Percentiles rank a stretch among this genome's conserved stretches.
Conservation (phyloP, 441 rosid species). For the Dalechampia spathulata region DNA sequence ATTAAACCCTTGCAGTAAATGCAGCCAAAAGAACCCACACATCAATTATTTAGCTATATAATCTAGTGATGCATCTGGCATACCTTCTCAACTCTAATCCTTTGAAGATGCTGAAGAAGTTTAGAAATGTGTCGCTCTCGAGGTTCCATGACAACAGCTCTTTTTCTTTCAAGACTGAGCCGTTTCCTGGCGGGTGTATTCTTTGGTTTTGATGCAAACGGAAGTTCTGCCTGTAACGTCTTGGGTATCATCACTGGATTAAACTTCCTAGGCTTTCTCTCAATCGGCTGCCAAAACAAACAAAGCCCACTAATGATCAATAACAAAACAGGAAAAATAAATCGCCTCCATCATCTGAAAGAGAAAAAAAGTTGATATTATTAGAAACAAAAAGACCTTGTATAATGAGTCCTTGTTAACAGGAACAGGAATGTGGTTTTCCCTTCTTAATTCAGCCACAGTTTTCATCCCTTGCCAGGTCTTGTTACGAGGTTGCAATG, state of each 20-base stretch:
- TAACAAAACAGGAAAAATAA: neutral
- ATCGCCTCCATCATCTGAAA: neutral
- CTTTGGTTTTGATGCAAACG: constrained; percentile 76
- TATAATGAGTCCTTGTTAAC: constrained; percentile 80
- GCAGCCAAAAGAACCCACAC: neutral
- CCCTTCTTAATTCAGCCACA: constrained; percentile 70
- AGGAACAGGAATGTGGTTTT: constrained; percentile 56
- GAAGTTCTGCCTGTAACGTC: constrained; percentile 59
- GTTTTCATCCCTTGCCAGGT: constrained; percentile 96
- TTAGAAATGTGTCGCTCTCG: constrained; percentile 43
- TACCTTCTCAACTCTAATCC: constrained; percentile 58
- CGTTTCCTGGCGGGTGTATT: constrained; percentile 38
- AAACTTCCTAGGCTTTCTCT: constrained; percentile 67
- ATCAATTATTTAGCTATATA: neutral
- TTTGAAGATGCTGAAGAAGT: constrained; percentile 52
- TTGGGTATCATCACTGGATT: constrained; percentile 65
- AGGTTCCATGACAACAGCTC: constrained; percentile 84
- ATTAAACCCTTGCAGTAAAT: too few species aligned
- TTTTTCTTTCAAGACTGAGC: constrained; percentile 45
- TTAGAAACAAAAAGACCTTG: too few species aligned
- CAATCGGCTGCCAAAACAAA: constrained; percentile 50
- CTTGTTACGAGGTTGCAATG: constrained; percentile 72
- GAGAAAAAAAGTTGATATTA: neutral
- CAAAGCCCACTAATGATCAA: neutral
- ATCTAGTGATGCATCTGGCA: neutral